Evolutionary conservation across 176 grass and related monocot genomes (phyloP).

Genomic region (Neostapfia colusana): DNA sequence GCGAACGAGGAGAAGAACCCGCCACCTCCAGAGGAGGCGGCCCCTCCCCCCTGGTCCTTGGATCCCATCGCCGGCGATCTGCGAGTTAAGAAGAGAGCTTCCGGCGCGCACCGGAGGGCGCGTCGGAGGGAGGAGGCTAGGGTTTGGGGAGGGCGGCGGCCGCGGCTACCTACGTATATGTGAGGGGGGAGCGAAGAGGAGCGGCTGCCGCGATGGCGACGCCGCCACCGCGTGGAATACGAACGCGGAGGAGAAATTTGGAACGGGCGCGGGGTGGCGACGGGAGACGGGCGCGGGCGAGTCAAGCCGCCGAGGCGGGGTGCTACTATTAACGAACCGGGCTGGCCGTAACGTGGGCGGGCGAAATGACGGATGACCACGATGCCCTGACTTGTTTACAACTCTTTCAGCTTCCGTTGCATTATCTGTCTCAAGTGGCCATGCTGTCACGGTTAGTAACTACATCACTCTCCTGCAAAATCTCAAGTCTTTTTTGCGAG

Average conservation of each 20-base stretch:
- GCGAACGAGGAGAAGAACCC: constrained; percentile 57
- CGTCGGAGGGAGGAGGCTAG: constrained; percentile 17
- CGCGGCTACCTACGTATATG: neutral
- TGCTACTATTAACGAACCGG: constrained; percentile 5
- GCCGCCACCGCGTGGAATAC: constrained; percentile 41
- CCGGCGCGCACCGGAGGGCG: neutral
- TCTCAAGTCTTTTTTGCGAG: neutral
- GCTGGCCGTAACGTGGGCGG: constrained; percentile 33
- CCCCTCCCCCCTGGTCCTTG: constrained; percentile 49
- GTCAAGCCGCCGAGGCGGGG: neutral
- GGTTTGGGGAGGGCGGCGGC: constrained; percentile 28
- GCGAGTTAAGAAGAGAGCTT: neutral
- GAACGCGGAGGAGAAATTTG: constrained; percentile 22
- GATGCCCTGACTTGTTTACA: neutral
- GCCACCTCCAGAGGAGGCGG: constrained; percentile 20
- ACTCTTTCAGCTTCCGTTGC: neutral
- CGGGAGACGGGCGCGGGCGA: neutral
- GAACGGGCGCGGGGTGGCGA: constrained; percentile 10
- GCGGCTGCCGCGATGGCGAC: constrained; percentile 41
- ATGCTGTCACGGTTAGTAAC: no score
- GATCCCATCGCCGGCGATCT: constrained; percentile 72
- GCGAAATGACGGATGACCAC: constrained; percentile 46
- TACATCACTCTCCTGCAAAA: neutral
- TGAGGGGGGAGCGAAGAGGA: neutral
- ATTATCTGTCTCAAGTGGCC: no score